Evolutionary conservation across 2,329 filamentous ascomycete species (phyloP), one percentile per base, ranked within the genome.

Genomic region (Boeremia exigua): DNA sequence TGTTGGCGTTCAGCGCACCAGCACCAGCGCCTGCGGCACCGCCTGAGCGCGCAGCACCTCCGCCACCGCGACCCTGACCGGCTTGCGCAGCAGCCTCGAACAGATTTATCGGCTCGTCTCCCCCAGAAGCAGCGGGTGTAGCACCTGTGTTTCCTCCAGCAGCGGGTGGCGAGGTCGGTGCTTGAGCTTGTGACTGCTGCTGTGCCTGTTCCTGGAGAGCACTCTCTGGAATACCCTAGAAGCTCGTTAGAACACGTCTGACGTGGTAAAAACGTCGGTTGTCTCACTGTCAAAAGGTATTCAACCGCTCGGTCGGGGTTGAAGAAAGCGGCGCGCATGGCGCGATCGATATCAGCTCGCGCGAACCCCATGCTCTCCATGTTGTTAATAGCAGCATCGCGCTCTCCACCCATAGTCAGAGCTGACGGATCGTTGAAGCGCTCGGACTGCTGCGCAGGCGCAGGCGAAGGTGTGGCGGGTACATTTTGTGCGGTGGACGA

Each of bases 281-380:
- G 48, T 80, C 88, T 78, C 76, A 95, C 92, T 66, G 80, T 96
- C 72, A 99, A 76, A 11, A 99, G 86, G 72, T 99, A 99, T 77
- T 99, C 95, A 53, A 99, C 94, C 49, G 95, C 95, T 68, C 95
- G 92, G 76, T 98, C 94, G 12, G 94, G 92, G 80, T 99, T 99
- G 83, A 90, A 96, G 78, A 91, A 99, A 12, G 95, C 95, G 61
- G 95, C 95, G 71, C 94, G 90, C 89, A 99, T 95, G 47, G 95
- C 95, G 43, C 89, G 86, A 67, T 97, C 92, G 65, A 97, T 96
- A 72, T 96, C 90, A 48, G 86, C 81, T 71, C 93, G 86, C 70
- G 91, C 86, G 67, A 99, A 99, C 8, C 95, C 95, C 95, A 99
- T 99, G 63, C 89, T 89, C 79, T 96, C 93, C 92, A 99, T 96